Evolutionary conservation across 805 yeast genomes (phyloP).

Genomic region (Saturnispora diversa): DNA sequence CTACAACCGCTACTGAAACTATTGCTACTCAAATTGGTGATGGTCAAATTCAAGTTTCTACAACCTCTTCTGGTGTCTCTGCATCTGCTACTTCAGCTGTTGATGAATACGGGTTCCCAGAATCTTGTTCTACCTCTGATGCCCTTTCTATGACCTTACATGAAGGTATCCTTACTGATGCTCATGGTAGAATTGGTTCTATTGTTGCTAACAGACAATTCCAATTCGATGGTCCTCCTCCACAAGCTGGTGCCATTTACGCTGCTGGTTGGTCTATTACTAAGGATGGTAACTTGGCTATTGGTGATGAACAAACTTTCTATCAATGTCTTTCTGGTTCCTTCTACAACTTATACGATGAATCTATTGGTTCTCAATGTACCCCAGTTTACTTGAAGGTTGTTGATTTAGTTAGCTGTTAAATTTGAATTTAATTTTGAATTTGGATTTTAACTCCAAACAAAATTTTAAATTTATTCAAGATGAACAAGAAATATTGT

Average conservation of each 20-base stretch:
- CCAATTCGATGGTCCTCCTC: slow-evolving; percentile 62
- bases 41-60: slow-evolving; percentile 37
- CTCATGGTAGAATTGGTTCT: slow-evolving; percentile 46
- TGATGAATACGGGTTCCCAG: slow-evolving; percentile 21
- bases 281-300: slow-evolving; percentile 40
- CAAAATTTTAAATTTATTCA: too few species aligned
- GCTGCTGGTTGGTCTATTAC: slow-evolving; percentile 48
- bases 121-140: slow-evolving; percentile 31
- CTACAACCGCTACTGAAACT: slow-evolving; percentile 27
- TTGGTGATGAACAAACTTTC: slow-evolving; percentile 42
- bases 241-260: slow-evolving; percentile 49
- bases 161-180: slow-evolving; percentile 36
- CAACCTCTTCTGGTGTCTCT: slow-evolving; percentile 29
- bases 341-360: slow-evolving; percentile 52
- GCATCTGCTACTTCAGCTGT: slow-evolving; percentile 23
- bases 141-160: slow-evolving; percentile 39
- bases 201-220: slow-evolving; percentile 58
- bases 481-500: too few species aligned
- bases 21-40: slow-evolving; percentile 39
- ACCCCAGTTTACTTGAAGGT: slow-evolving; percentile 37
- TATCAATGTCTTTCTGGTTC: slow-evolving; percentile 50
- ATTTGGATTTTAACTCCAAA: background rate
- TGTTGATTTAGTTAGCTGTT: slow-evolving; percentile 36
- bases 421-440: slow-evolving; percentile 10
- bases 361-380: slow-evolving; percentile 40